Evolutionary conservation across 2,329 filamentous ascomycete species (phyloP).

Genomic region (Helicocarpus griseus): DNA sequence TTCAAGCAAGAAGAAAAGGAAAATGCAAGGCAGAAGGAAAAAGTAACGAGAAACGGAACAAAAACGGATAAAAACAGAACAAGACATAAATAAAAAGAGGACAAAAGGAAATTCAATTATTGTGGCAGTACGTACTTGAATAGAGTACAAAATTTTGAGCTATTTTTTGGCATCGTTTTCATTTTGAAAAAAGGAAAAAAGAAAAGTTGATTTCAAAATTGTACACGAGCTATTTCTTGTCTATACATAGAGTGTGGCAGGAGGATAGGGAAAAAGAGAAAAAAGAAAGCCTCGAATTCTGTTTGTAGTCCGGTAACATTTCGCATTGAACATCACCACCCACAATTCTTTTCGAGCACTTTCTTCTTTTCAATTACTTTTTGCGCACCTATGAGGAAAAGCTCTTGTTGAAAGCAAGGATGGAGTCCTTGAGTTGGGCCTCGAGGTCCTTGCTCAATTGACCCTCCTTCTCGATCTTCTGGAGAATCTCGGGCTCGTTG

Average conservation of each 20-base stretch:
- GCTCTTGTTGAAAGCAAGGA: constrained; percentile 81
- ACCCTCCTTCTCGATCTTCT: constrained; percentile 91
- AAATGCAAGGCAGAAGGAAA: no score
- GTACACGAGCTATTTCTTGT: constrained; percentile 14
- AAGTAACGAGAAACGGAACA: no score
- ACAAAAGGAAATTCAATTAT: no score
- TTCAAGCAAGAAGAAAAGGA: no score
- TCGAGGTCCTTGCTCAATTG: constrained; percentile 87
- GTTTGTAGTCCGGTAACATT: no score
- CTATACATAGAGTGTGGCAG: constrained; percentile 9
- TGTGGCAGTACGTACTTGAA: no score
- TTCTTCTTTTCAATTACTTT: background rate
- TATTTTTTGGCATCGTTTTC: no score
- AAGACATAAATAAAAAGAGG: no score
- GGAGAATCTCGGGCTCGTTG: constrained; percentile 76
- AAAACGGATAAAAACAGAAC: no score
- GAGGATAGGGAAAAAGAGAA: background rate
- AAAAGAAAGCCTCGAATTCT: background rate
- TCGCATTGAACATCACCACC: background rate
- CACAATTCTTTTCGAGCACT: background rate
- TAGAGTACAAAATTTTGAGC: no score
- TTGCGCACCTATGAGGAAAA: constrained; percentile 47
- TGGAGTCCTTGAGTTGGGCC: constrained; percentile 54
- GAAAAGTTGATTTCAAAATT: constrained; percentile 12
- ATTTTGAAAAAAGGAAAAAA: constrained; percentile 8